Percentiles rank a stretch among this genome's conserved stretches.
Evolutionary conservation across 805 yeast genomes (phyloP).

Genomic region (Isabelozyma rhagii): DNA sequence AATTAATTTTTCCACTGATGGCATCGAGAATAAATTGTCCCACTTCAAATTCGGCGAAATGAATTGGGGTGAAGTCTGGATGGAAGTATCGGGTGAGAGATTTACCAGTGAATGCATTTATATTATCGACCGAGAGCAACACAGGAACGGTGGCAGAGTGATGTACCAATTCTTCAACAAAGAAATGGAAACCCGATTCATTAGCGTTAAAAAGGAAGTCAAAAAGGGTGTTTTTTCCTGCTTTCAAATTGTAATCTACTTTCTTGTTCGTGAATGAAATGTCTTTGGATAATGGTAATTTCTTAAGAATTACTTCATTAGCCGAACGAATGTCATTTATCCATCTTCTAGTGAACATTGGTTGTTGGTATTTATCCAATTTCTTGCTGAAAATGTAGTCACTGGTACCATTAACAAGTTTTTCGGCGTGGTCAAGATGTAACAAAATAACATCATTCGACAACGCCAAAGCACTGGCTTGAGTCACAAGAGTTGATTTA

Average conservation of each 20-base stretch:
- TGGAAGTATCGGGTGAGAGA: slow-evolving; percentile 61
- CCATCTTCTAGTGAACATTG: slow-evolving; percentile 66
- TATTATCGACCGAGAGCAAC: slow-evolving; percentile 68
- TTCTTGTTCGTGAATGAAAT: slow-evolving; percentile 29
- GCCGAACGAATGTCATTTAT: slow-evolving; percentile 43
- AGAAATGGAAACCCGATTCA: slow-evolving; percentile 49
- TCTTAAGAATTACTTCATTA: slow-evolving; percentile 31
- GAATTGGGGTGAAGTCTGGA: slow-evolving; percentile 52
- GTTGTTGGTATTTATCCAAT: slow-evolving; percentile 62
- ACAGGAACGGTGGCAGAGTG: slow-evolving; percentile 54
- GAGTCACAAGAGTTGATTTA: slow-evolving; percentile 69
- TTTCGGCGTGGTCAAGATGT: slow-evolving; percentile 61
- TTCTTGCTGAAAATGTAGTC: slow-evolving; percentile 60
- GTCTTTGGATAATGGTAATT: slow-evolving; percentile 33
- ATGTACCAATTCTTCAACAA: slow-evolving; percentile 52
- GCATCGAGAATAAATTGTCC: slow-evolving; percentile 54
- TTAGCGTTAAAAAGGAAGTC: slow-evolving; percentile 43
- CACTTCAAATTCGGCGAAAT: slow-evolving; percentile 61
- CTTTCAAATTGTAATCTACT: slow-evolving; percentile 28
- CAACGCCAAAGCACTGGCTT: slow-evolving; percentile 57
- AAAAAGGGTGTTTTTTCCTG: slow-evolving; percentile 33
- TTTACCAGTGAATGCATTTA: slow-evolving; percentile 57
- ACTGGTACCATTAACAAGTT: slow-evolving; percentile 66
- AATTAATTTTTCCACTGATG: slow-evolving; percentile 49
- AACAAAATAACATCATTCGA: slow-evolving; percentile 45